Evolutionary conservation across 2,329 filamentous ascomycete genomes (phyloP), one percentile per base, ranked within the genome.

Genomic region (Phialophora tarda): DNA sequence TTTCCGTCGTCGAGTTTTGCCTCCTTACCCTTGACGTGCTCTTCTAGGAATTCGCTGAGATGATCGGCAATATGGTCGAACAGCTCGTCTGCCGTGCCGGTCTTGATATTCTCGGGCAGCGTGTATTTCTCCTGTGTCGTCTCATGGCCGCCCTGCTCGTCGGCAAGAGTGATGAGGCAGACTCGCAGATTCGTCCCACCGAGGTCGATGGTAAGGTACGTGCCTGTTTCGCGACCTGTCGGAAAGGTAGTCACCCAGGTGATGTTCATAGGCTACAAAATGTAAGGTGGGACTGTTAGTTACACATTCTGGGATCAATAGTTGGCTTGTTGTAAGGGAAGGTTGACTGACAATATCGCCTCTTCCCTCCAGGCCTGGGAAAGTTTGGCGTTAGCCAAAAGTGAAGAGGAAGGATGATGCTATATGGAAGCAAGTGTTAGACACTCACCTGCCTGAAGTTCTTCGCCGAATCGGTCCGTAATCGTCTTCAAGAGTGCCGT

Each of bases 31-130:
- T 87, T 66, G 75, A 77, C 84, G 77, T 96, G 91, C 78, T 97
- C 91, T 69, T 89, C 89, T 64, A 97, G 86, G 78, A 97, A 97
- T 76, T 95, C 91, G 79, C 93, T 86, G 63, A 97, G 83, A 77
- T 92, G 96, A 79, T 96, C 92, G 77, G 93, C 92, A 75, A 97
- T 92, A 79, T 97, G 97, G 74, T 93, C 92, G 90, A 92, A 97
- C 0, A 96, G 86, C 77, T 92, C 88, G 8, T 95, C 90, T 4
- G 88, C 85, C 24, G 87, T 85, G 55, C 90, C 90, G 0, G 88
- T 90, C 82, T 96, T 96, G 73, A 96, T 84, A 76, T 92, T 89
- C 72, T 91, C 88, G 0, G 92, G 91, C 85, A 97, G 89, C 69
- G 88, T 88, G 80, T 94, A 95, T 80, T 96, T 94, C 74, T 90